These are phyloP conservation scores for Calophaca sinica DNA, from an alignment of 306 rosid genomes.

Conservation along the genomic window DNA sequence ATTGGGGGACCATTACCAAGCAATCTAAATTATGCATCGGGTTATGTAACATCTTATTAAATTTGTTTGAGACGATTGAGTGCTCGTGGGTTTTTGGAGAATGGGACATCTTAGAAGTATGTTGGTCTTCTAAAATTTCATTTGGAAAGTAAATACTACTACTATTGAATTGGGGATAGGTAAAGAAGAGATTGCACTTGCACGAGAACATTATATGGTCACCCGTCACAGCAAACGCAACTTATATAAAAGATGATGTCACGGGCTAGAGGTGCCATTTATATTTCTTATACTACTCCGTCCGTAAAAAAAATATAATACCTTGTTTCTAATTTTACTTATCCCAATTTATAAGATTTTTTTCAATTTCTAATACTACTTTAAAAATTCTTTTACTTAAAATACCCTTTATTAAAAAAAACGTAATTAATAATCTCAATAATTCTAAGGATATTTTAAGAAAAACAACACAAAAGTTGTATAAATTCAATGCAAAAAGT, in stretches of 20 bases:
- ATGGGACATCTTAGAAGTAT: conserved; percentile 87
- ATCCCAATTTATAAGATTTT: no score
- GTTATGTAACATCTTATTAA: conserved; percentile 59
- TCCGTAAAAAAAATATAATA: no score
- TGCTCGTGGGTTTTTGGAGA: conserved; percentile 99
- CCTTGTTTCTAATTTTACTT: no score
- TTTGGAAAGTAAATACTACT: conserved; percentile 65
- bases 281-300: background rate
- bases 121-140: conserved; percentile 96
- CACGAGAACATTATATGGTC: conserved; percentile 49
- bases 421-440: no score
- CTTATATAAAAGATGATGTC: conserved; percentile 44
- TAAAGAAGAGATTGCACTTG: conserved; percentile 33
- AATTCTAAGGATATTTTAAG: no score
- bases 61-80: conserved; percentile 69
- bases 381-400: no score
- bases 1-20: conserved; percentile 68
- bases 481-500: no score
- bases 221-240: conserved; percentile 39
- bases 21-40: conserved; percentile 65
- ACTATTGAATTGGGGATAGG: conserved; percentile 44
- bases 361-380: no score
- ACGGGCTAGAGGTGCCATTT: background rate
- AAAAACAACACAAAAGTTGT: no score
- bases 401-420: no score